Evolutionary conservation across 78 protist genomes (phyloP), one percentile per base, ranked within the genome.

Genomic region (Creolimax fragrantissima): DNA sequence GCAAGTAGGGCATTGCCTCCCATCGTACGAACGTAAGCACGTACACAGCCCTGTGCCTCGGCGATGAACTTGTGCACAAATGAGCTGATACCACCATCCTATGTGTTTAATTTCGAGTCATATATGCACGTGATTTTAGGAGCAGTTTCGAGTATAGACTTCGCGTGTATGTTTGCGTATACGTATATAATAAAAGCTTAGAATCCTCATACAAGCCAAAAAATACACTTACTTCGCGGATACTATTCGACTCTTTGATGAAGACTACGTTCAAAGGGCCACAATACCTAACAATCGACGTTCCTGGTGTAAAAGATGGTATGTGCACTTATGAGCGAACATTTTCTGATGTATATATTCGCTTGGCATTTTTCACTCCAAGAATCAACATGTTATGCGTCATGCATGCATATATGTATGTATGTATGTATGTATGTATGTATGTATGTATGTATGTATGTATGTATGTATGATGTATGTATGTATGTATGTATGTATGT

Each of bases 1-100:
- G 86, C 86, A 6, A 24, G 42, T 35, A 83, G 86, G 17, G 86
- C 86, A 83, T 83, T 83, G 41, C 86, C 86, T 24, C 86, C 86
- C 7, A 83, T 6, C 41, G 86, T 41, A 36, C 86, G 5, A 32
- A 83, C 86, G 7, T 83, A 24, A 6, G 86, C 86, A 6, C 86
- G 86, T 32, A 24, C 86, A 6, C 7, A 6, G 7, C 42, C 86
- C 5, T 83, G 86, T 6, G 86, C 86, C 86, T 83, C 86, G 42
- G 35, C 35, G 86, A 83, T 24, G 37, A 83, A 83, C 86, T 35
- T 24, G 86, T 83, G 86, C 42, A 83, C 35, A 41, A 83, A 83
- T 24, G 7, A 24, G 7, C 35, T 83, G 42, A 83, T 83, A 5
- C 42, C 86, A 83, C 7, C 1, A 24, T 6, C 42, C 86, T 83